Base-by-base conservation (phyloP, 805 yeast genomes). In the Saturnispora bothae region DNA sequence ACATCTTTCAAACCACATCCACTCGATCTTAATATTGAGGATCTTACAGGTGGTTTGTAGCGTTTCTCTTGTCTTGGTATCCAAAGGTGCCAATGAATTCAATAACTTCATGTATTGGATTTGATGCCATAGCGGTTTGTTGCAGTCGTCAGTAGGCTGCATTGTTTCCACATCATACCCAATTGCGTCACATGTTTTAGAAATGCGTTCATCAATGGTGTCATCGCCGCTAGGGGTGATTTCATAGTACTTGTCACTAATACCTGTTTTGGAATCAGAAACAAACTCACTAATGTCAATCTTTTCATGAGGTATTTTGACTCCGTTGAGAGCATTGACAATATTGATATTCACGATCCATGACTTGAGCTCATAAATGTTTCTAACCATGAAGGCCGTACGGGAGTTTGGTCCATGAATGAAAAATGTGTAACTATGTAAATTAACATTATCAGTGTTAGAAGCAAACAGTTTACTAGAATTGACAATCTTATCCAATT, bases 311-410 rank as follows among this genome's bases (percentile, higher is more conserved):
- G 37, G 28, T 13, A 42, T 34, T 28, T 23, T 60, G 42, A 42
- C 56, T 1, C 67, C 56, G 27, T 64, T 65, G 39, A 72, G 52
- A 0, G 78, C 64, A 33, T 36, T 44, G 1, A 76, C 65, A 6
- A 71, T 68, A 45, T 76, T 76, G 48, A 76, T 71, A 6, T 70
- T 54, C 25, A 60, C 62, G 28, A 78, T 65, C 88, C 88, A 80
- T 17, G 69, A 68, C n/a, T 56, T 50, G 55, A 69, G 58, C 29
- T 76, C 83, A 17, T 56, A 55, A n/a, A 53, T 51, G 17, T 59
- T 57, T 5, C 51, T 56, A 12, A 76, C 73, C 47, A 59, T 59
- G 49, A 65, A 69, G 2, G 58, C 48, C 29, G 57, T 60, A 38
- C 60, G 65, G 23, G 65, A 59, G 34, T 59, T 61, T 16, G 59